A percentile compares a stretch with the other conserved stretches of the same genome.
phyloP scores from a whole-genome alignment of 345 rosid genomes.

The Arabidopsis thaliana region DNA sequence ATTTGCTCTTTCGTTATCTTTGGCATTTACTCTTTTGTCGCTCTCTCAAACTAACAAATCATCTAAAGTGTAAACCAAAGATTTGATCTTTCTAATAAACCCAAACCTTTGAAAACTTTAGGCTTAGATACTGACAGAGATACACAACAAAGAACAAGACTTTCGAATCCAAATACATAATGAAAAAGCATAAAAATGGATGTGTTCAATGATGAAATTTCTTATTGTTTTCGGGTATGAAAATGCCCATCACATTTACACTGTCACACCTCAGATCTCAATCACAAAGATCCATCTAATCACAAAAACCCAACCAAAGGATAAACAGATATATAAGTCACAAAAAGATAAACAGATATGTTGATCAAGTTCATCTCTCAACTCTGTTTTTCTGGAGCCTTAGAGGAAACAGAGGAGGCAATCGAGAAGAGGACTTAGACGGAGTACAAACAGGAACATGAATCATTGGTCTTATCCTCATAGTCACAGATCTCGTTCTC shows the following conservation, averaged over 20 bases:
- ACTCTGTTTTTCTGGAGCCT: constrained; percentile 60
- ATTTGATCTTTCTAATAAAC: constrained; percentile 14
- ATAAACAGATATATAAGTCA: constrained; percentile 6
- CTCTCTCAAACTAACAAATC: constrained; percentile 8
- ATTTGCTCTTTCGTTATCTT: constrained; percentile 20
- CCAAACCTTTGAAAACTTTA: background rate
- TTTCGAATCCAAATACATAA: background rate
- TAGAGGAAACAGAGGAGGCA: constrained; percentile 72
- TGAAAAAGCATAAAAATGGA: constrained; percentile 27
- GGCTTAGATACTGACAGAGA: constrained; percentile 27
- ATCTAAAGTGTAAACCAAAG: background rate
- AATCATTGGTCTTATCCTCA: constrained; percentile 86
- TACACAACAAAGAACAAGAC: background rate
- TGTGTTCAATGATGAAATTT: constrained; percentile 17
- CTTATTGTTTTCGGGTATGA: constrained; percentile 27
- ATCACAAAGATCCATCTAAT: constrained; percentile 38
- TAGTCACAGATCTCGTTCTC: constrained; percentile 77
- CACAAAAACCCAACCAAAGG: constrained; percentile 27
- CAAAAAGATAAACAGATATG: background rate
- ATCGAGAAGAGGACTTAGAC: constrained; percentile 51
- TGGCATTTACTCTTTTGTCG: constrained; percentile 37
- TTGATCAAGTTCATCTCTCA: constrained; percentile 49
- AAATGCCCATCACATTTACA: constrained; percentile 37
- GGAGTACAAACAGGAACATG: constrained; percentile 81
- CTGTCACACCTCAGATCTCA: constrained; percentile 42